Base-by-base conservation (phyloP, 1,139 yeast species). In the Kurtzmaniella natalensis region DNA sequence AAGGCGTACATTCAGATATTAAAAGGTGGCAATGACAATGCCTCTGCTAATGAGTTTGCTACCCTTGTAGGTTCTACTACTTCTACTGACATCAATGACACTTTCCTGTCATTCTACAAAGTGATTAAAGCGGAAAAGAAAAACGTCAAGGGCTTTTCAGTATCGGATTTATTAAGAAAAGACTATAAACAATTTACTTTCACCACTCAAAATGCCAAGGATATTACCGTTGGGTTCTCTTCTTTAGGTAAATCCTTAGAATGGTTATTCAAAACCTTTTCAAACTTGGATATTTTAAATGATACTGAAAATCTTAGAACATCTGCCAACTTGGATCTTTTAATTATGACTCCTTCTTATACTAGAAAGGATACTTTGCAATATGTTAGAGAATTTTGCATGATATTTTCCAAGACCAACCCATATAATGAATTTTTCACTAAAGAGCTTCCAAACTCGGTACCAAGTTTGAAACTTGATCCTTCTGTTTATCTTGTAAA, bases 111-210 rank as follows among this genome's bases (percentile, higher is more conserved):
- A 1, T 65, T 59, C 42, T 75, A 61, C 50, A 51, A 59, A 9
- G 52, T 55, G 5, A 55, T 85, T 33, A 73, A 72, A 39, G 44
- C 48, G 3, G 77, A 79, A 9, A 87, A 86, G 54, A 71, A 72
- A 39, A 79, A 86, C 48, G 62, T 87, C 32, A 52, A 56, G 2
- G 87, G 86, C 0, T 64, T 88, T 33, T 50, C 73, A 1, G 59
- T 78, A 9, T 50, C 51, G 5, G 94, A 86, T 35, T 56, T 89
- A 11, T 62, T 89, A 31, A 64, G 81, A 30, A 88, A 87, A 54
- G 98, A 89, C 53, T 89, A 84, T 57, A 89, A 89, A 51, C 81
- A 78, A 47, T 88, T 83, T 62, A 61, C 57, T 3, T 74, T 75
- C 39, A 48, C 46, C 1, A 55, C 56, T 9, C 59, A 57, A 1